Percentiles rank a stretch among this genome's conserved stretches.
phyloP scores from a whole-genome alignment of 2,329 filamentous ascomycete species.

The Exophiala spinifera region DNA sequence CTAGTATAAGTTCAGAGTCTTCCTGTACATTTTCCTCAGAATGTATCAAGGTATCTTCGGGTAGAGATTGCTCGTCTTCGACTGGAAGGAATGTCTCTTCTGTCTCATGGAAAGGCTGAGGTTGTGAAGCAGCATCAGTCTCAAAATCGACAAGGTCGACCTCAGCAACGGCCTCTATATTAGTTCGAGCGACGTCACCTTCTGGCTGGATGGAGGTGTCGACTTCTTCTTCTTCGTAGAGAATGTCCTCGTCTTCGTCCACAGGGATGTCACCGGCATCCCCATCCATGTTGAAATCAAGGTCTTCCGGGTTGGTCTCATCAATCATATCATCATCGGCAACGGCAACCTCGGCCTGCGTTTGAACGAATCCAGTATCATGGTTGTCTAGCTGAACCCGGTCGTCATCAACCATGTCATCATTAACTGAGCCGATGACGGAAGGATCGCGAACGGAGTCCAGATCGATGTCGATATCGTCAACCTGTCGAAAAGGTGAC shows the following conservation, averaged over 20 bases:
- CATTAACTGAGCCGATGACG: slow-evolving; percentile 21
- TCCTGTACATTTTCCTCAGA: too few species aligned
- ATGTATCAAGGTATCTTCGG: background rate
- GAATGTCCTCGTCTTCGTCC: slow-evolving; percentile 27
- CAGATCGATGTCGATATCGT: slow-evolving; percentile 30
- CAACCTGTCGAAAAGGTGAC: slow-evolving; percentile 25
- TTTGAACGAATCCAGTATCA: slow-evolving; percentile 25
- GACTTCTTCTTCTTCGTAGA: slow-evolving; percentile 26
- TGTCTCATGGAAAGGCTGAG: too few species aligned
- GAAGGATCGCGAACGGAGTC: slow-evolving; percentile 25
- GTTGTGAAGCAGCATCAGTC: too few species aligned
- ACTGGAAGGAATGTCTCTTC: background rate
- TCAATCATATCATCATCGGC: slow-evolving; percentile 39
- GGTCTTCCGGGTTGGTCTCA: slow-evolving; percentile 28
- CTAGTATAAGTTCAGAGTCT: too few species aligned
- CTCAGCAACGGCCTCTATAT: slow-evolving; percentile 8
- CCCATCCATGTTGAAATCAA: slow-evolving; percentile 23
- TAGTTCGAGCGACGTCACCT: slow-evolving; percentile 9
- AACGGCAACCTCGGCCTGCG: slow-evolving; percentile 38
- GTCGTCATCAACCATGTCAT: slow-evolving; percentile 28
- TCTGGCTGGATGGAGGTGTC: background rate
- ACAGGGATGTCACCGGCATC: slow-evolving; percentile 12
- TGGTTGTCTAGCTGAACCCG: slow-evolving; percentile 31
- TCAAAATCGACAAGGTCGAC: slow-evolving; percentile 12
- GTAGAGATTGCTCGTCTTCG: background rate